These are phyloP conservation scores for Urostyla sp. DNA, from an alignment of 73 alveolate species.

Conservation along the genomic window DNA sequence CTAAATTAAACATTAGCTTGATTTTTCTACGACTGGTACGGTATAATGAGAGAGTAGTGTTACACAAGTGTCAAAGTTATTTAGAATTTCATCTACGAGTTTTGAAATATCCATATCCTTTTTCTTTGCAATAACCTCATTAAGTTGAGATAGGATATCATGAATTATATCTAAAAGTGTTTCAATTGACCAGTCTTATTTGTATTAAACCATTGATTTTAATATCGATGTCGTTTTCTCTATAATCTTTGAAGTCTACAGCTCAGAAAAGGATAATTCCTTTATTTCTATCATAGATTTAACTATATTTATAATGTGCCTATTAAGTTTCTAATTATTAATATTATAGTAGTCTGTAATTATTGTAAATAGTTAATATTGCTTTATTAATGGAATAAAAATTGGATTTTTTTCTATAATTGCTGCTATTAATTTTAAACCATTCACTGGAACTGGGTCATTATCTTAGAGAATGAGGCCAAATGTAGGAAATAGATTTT, in stretches of 20 bases:
- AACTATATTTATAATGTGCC: constrained; percentile 69
- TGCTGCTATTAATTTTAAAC: constrained; percentile 64
- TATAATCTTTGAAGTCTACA: constrained; percentile 38
- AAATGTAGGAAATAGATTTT: constrained; percentile 62
- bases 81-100: constrained; percentile 56
- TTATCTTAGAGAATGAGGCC: constrained; percentile 46
- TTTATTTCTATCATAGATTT: constrained; percentile 69
- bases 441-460: constrained; percentile 67
- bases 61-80: constrained; percentile 65
- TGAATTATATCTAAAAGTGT: constrained; percentile 69
- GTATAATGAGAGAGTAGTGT: constrained; percentile 57
- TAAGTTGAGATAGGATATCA: constrained; percentile 48
- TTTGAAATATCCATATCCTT: constrained; percentile 10
- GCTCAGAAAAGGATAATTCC: constrained; percentile 54
- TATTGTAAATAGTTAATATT: constrained; percentile 32
- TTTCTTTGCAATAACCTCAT: constrained; percentile 51
- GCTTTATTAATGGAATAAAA: constrained; percentile 31
- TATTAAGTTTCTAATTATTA: constrained; percentile 69
- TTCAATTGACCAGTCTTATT: constrained; percentile 81
- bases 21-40: constrained; percentile 62
- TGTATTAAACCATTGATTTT: constrained; percentile 57
- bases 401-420: constrained; percentile 68
- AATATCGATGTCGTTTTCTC: constrained; percentile 63
- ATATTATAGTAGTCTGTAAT: constrained; percentile 64
- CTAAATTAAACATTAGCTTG: constrained; percentile 60